Percentiles rank a stretch among this genome's conserved stretches.
Evolutionary conservation across 2,329 filamentous ascomycete species (phyloP).

Genomic region (Beauveria sp.): DNA sequence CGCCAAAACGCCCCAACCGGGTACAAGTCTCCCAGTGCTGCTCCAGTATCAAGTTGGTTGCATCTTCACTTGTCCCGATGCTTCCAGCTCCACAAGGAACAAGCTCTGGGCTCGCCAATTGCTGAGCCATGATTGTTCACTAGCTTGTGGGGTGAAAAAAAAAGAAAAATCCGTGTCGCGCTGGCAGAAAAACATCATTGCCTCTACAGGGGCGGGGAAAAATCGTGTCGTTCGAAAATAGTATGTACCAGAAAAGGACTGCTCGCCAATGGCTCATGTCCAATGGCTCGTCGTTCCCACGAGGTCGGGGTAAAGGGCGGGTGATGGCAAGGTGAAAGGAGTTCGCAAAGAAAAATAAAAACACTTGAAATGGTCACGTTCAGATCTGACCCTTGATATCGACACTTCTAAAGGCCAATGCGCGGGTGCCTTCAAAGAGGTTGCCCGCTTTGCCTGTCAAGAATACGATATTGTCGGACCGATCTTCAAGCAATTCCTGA

Average conservation of each 20-base stretch:
- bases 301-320: background rate
- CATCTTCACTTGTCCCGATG: background rate
- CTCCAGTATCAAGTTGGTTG: background rate
- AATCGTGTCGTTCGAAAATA: background rate
- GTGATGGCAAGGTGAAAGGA: background rate
- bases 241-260: background rate
- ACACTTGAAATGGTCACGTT: slow-evolving; percentile 22
- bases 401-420: slow-evolving; percentile 72
- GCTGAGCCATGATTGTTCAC: background rate
- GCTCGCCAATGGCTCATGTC: background rate
- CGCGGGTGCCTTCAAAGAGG: slow-evolving; percentile 67
- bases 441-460: slow-evolving; percentile 63
- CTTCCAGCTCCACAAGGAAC: background rate
- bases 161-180: background rate
- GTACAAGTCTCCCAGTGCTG: background rate
- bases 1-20: background rate
- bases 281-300: background rate
- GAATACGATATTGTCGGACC: slow-evolving; percentile 64
- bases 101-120: background rate
- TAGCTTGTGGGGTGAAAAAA: background rate
- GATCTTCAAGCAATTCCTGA: slow-evolving; percentile 69
- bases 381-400: slow-evolving; percentile 97
- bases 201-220: slow-evolving; percentile 2
- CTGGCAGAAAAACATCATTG: background rate
- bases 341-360: slow-evolving; percentile 1